Conservation (phyloP, 306 rosid species). For the Casuarina glauca region DNA sequence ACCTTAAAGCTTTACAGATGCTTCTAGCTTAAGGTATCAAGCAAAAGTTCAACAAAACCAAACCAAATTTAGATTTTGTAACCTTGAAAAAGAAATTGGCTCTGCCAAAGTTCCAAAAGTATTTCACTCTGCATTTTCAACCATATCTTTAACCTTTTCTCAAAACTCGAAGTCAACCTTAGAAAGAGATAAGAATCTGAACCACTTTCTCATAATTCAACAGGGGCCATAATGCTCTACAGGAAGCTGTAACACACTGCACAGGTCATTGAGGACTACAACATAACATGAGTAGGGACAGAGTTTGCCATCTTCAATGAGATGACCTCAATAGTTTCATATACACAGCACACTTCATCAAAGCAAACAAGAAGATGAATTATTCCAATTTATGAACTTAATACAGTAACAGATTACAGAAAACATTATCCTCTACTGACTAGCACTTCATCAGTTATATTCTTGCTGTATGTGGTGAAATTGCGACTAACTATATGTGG, state of each 20-base stretch:
- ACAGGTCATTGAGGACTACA: not conserved
- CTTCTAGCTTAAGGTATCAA: not conserved
- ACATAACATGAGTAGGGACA: not conserved
- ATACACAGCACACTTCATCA: not conserved
- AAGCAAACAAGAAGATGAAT: not conserved
- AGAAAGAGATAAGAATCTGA: not conserved
- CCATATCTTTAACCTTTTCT: not conserved
- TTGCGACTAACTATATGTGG: not conserved
- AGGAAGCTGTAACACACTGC: not conserved
- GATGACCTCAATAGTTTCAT: not conserved
- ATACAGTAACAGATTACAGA: not conserved
- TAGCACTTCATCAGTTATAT: not conserved
- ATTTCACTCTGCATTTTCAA: not conserved
- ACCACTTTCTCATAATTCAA: not conserved
- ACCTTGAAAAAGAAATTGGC: not conserved
- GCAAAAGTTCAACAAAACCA: not conserved
- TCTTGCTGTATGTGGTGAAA: not conserved
- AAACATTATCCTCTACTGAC: not conserved
- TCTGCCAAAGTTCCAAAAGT: constrained; percentile 1
- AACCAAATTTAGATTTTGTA: not conserved
- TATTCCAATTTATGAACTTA: not conserved
- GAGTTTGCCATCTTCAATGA: not conserved
- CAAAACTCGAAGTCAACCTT: not conserved
- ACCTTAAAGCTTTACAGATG: not conserved
- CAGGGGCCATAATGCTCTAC: not conserved